Evolutionary conservation across 352 stramenopile genomes (phyloP), one percentile per base, ranked within the genome.

Genomic region (Globisporangium uncinulatum): DNA sequence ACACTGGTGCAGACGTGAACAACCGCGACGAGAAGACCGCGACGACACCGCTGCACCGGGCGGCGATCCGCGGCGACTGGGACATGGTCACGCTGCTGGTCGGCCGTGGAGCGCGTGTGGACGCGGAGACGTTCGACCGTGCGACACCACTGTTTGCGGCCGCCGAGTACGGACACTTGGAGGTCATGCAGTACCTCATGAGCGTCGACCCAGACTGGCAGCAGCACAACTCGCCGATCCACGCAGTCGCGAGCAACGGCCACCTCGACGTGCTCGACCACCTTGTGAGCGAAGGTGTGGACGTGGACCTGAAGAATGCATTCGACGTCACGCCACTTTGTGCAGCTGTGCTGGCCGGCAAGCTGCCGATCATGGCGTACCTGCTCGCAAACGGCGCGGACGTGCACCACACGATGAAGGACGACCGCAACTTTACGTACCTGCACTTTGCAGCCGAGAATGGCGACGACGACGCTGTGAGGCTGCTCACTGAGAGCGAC

Each of bases 371-470:
- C 34, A 58, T 66, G 37, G 51, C 48, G 47, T 62, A 54, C 21
- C 34, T 66, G 24, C 43, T 66, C 17, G 24, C 49, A 11, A 66
- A 66, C 17, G 61, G 61, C 21, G 61, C 61, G 1, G 34, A 66
- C 14, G 61, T 66, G 39, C 54, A 63, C 47, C 34, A 51, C 32
- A 51, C 48, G 13, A 56, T 59, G 45, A 55, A 67, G 34, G 44
- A 53, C 6, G 62, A 62, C 31, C 59, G 46, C 13, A 43, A 52
- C 13, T 62, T 61, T 29, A 63, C 63, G n/a, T 54, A 61, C 31
- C 56, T 74, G 11, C 63, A 72, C 51, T 62, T 65, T 34, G 67
- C 67, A 3, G 58, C 61, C 6, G 67, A 74, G 55, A 71, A 67
- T 54, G 57, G 69, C 50, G 69, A 64, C 46, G 64, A 67, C 7